Conservation (phyloP, 371 early-diverging fungal genomes). For the Mucor circinelloides region DNA sequence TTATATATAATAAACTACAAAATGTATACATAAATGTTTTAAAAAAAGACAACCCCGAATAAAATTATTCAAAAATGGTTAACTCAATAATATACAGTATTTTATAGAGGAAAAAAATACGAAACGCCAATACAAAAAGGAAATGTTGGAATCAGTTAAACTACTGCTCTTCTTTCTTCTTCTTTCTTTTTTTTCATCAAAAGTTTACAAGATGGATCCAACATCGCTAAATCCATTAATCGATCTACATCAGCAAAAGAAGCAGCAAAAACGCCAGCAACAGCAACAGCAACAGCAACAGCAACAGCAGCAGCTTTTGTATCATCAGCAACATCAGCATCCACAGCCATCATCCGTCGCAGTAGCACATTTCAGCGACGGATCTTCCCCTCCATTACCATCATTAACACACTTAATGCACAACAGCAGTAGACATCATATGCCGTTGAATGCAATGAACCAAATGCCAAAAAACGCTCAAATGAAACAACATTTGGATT, state of each 20-base stretch:
- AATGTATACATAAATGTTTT: neutral
- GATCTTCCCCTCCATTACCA: neutral
- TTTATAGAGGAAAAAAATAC: neutral
- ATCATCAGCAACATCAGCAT: neutral
- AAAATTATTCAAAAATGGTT: slow-evolving; percentile 12
- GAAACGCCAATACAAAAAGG: slow-evolving; percentile 3
- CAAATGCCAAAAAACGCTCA: neutral
- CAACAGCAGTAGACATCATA: neutral
- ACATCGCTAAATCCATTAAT: neutral
- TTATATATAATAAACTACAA: neutral
- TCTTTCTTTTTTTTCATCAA: slow-evolving; percentile 1
- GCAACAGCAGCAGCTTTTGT: neutral
- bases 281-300: neutral
- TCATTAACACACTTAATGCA: neutral
- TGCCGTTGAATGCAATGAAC: neutral
- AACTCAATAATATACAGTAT: neutral
- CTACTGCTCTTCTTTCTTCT: neutral
- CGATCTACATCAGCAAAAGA: slow-evolving; percentile 1
- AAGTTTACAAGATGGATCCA: neutral
- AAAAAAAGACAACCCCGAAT: slow-evolving; percentile 12
- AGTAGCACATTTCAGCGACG: neutral
- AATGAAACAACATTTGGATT: neutral
- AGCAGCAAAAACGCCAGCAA: neutral
- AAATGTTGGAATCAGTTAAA: neutral
- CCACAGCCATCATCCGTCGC: neutral